Conservation (phyloP, 2,329 filamentous ascomycete species). For the Diaporthe helianthi region DNA sequence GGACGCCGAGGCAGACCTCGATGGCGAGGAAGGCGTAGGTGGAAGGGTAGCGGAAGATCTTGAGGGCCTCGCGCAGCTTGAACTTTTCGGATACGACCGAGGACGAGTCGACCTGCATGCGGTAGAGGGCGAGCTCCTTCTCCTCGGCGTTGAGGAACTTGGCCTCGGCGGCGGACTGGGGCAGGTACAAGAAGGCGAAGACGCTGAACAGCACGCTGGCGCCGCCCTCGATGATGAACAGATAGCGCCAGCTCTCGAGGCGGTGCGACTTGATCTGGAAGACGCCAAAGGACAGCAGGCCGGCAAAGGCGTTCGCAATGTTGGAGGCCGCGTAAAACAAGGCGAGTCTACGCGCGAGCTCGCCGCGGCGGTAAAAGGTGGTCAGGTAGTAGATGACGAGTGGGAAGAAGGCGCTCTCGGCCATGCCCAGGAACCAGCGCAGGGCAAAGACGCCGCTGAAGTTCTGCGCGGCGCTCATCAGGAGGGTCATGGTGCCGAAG, state of each 20-base stretch:
- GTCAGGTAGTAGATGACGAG: constrained; percentile 65
- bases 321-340: constrained; percentile 69
- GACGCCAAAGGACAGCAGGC: constrained; percentile 63
- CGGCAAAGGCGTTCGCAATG: constrained; percentile 67
- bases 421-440: constrained; percentile 73
- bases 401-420: constrained; percentile 74
- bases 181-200: constrained; percentile 75
- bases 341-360: constrained; percentile 73
- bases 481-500: constrained; percentile 71
- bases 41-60: constrained; percentile 58
- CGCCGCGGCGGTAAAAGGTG: constrained; percentile 74
- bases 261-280: constrained; percentile 50
- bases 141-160: constrained; percentile 71
- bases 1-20: constrained; percentile 66
- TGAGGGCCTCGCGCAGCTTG: constrained; percentile 56
- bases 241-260: constrained; percentile 52
- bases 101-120: constrained; percentile 79
- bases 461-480: constrained; percentile 62
- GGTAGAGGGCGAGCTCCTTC: constrained; percentile 71
- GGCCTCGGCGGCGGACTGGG: constrained; percentile 67
- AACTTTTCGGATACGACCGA: constrained; percentile 63
- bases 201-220: constrained; percentile 66
- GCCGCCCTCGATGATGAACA: constrained; percentile 60
- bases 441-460: constrained; percentile 72
- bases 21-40: constrained; percentile 59